Conservation (phyloP, 2,329 filamentous ascomycete genomes). For the Talaromyces verruculosus region DNA sequence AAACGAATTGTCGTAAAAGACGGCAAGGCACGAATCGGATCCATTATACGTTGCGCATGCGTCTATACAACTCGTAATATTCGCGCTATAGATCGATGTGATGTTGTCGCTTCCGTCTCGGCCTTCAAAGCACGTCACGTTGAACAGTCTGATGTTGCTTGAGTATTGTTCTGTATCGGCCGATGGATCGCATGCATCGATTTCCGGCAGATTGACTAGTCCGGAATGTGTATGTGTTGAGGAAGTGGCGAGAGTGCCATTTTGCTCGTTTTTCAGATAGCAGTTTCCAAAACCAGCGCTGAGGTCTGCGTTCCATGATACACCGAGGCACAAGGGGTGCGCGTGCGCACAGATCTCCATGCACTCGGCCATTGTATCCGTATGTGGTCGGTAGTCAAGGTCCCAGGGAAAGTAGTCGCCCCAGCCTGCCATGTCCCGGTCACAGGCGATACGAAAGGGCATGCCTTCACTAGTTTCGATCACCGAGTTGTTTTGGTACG, state of each 20-base stretch:
- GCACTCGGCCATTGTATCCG: slow-evolving; percentile 13
- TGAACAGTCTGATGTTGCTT: slow-evolving; percentile 5
- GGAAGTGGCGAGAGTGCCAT: background rate
- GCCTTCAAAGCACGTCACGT: slow-evolving; percentile 4
- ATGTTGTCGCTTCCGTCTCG: slow-evolving; percentile 2
- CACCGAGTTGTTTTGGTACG: slow-evolving; percentile 14
- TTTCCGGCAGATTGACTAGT: background rate
- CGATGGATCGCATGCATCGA: background rate
- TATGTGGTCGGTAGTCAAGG: background rate
- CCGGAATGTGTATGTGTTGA: background rate
- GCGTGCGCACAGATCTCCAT: slow-evolving; percentile 9
- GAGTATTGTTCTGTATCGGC: background rate
- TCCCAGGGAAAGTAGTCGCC: slow-evolving; percentile 13
- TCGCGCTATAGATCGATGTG: slow-evolving; percentile 14
- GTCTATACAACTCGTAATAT: slow-evolving; percentile 5
- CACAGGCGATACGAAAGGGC: slow-evolving; percentile 12
- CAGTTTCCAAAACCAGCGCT: slow-evolving; percentile 12
- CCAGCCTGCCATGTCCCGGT: slow-evolving; percentile 7
- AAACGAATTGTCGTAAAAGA: slow-evolving; percentile 17
- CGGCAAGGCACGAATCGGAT: slow-evolving; percentile 2
- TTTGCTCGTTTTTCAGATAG: slow-evolving; percentile 15
- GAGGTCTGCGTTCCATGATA: slow-evolving; percentile 11
- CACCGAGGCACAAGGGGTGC: slow-evolving; percentile 12
- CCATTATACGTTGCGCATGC: slow-evolving; percentile 9
- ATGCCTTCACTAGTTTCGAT: background rate